Conservation (phyloP, 768 basidiomycete species). For the Collybia sordida region DNA sequence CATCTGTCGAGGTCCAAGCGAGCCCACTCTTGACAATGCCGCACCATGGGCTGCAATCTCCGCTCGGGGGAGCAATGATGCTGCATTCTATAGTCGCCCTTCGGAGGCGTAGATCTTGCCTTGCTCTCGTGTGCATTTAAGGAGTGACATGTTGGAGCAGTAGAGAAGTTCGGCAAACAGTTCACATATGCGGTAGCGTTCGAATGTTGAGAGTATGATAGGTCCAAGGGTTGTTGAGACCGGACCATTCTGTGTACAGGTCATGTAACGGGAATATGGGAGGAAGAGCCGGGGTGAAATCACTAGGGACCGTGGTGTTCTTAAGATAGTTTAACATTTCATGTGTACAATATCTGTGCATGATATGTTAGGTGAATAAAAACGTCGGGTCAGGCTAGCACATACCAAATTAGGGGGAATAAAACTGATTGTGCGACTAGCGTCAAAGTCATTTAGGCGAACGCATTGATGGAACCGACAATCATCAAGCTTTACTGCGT, state of each 20-base stretch:
- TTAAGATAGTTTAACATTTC: too few species aligned
- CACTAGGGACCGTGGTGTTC: too few species aligned
- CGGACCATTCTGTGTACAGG: slow-evolving; percentile 55
- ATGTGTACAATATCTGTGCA: too few species aligned
- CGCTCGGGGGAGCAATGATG: slow-evolving; percentile 27
- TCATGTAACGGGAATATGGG: slow-evolving; percentile 3
- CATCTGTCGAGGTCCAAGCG: slow-evolving; percentile 13
- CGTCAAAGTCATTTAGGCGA: slow-evolving; percentile 91
- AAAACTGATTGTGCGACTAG: slow-evolving; percentile 91
- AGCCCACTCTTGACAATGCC: slow-evolving; percentile 20
- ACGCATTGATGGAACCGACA: slow-evolving; percentile 99
- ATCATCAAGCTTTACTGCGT: slow-evolving; percentile 95
- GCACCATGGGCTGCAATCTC: slow-evolving; percentile 26
- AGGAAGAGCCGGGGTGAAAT: too few species aligned
- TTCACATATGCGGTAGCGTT: slow-evolving; percentile 95
- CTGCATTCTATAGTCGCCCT: slow-evolving; percentile 64
- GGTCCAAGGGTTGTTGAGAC: slow-evolving; percentile 71
- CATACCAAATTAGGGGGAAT: too few species aligned
- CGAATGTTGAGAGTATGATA: slow-evolving; percentile 83
- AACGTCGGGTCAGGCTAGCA: too few species aligned
- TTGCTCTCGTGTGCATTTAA: slow-evolving; percentile 77
- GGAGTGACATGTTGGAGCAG: slow-evolving; percentile 95
- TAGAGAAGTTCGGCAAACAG: slow-evolving; percentile 97
- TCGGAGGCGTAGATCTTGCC: slow-evolving; percentile 73
- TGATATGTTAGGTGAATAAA: too few species aligned